Evolutionary conservation across 176 grass and related monocot species (phyloP), one percentile per base, ranked within the genome.

Genomic region (Bromus sterilis): DNA sequence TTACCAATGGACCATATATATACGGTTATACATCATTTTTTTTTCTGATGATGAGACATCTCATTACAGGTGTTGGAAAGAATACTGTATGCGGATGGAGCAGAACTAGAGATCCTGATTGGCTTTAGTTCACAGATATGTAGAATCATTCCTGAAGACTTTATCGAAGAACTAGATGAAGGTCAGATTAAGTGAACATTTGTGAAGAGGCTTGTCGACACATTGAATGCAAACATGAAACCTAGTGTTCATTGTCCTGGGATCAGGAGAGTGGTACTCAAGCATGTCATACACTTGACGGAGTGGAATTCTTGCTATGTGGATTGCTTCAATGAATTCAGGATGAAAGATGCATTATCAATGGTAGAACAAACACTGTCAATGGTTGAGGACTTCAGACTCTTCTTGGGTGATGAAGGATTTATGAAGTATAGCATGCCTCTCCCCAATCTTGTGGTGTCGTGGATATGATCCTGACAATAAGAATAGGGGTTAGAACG

Each of bases 81-180:
- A 78, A 78, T 78, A 77, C 26, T 77, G 15, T 8, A 77, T 1
- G 24, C 2, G 5, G 13, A 60, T 29, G 74, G 74, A 34, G 13
- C 56, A 43, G 56, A 77, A 29, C 56, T 60, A 26, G 55, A 60
- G 35, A 18, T 29, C 12, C 75, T 77, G 2, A 28, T 61, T 30
- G 75, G 75, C 1, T 56, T 77, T 61, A 77, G 75, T 61, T 77
- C 75, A 29, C 56, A 77, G 13, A 42, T 77, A 30, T 77, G 75
- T 33, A 26, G 7, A 2, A 12, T 37, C 8, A 53, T 37, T 34
- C 62, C 78, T 80, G n/a, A 11, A 1, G 62, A 80, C 2, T 80
- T 80, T 67, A 14, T 4, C 21, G 13, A 3, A 28, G 78, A 66
- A 24, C 21, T 80, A 23, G 62, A 67, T 0, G 2, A 26, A 0